Percentiles rank a stretch among this genome's conserved stretches.
Evolutionary conservation across 805 yeast species (phyloP).

Genomic region (Lipomyces yamanashiensis): DNA sequence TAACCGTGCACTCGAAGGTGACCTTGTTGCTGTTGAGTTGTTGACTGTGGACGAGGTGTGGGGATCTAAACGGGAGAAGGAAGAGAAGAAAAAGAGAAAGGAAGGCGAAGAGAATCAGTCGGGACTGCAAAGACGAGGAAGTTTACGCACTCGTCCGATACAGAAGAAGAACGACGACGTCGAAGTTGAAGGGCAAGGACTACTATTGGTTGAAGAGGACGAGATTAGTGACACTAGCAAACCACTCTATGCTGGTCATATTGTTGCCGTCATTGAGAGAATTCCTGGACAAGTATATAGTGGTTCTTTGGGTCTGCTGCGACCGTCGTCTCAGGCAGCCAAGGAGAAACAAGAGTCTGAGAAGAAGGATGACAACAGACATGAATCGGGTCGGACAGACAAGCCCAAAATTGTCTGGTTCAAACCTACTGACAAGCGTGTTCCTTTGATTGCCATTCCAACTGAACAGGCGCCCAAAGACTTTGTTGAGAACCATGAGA

Average conservation of each 20-base stretch:
- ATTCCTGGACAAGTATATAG: slow-evolving; percentile 95
- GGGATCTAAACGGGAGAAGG: slow-evolving; percentile 95
- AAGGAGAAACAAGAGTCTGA: slow-evolving; percentile 62
- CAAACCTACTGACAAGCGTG: slow-evolving; percentile 97
- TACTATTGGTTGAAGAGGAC: slow-evolving; percentile 90
- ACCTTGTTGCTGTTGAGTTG: slow-evolving; percentile 92
- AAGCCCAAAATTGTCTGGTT: slow-evolving; percentile 98
- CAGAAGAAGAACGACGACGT: slow-evolving; percentile 98
- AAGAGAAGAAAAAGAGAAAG: slow-evolving; percentile 92
- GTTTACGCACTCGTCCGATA: slow-evolving; percentile 91
- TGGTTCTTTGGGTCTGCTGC: slow-evolving; percentile 83
- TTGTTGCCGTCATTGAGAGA: slow-evolving; percentile 96
- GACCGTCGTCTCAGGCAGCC: slow-evolving; percentile 94
- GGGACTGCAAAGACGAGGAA: slow-evolving; percentile 75
- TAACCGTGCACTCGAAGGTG: slow-evolving; percentile 96
- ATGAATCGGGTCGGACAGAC: slow-evolving; percentile 40
- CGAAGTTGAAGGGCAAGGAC: slow-evolving; percentile 96
- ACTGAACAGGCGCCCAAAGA: slow-evolving; percentile 97
- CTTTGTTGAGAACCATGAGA: slow-evolving; percentile 89
- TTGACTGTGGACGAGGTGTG: slow-evolving; percentile 96
- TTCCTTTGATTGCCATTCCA: slow-evolving; percentile 96
- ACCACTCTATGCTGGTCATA: slow-evolving; percentile 97
- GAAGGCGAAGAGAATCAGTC: slow-evolving; percentile 54
- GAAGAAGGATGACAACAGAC: slow-evolving; percentile 42
- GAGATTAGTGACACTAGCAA: slow-evolving; percentile 90